phyloP scores from a whole-genome alignment of 768 basidiomycete species.

The Punctularia strigosozonata region DNA sequence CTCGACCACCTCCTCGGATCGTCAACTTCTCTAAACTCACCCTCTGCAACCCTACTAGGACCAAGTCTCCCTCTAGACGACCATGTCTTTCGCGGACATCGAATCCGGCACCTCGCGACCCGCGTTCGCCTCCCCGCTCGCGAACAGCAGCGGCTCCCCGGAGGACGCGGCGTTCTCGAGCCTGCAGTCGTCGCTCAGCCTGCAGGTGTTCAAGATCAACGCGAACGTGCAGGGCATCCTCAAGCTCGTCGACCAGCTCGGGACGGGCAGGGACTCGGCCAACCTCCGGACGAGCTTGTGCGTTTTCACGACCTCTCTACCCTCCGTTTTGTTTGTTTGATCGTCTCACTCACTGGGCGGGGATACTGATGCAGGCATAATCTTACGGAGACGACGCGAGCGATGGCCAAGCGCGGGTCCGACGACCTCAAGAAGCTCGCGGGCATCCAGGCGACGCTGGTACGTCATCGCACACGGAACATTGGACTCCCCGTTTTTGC shows the following conservation, averaged over 20 bases:
- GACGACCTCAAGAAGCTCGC: slow-evolving; percentile 89
- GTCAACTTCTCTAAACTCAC: too few species aligned
- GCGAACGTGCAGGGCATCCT: slow-evolving; percentile 93
- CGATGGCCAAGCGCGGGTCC: slow-evolving; percentile 89
- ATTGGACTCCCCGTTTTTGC: background rate
- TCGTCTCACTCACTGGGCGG: slow-evolving; percentile 3
- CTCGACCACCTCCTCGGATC: too few species aligned
- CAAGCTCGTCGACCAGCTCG: slow-evolving; percentile 94
- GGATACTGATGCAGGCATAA: slow-evolving; percentile 52
- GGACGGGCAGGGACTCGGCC: slow-evolving; percentile 72
- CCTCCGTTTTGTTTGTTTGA: background rate
- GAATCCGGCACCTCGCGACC: slow-evolving; percentile 28
- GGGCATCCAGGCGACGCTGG: slow-evolving; percentile 47
- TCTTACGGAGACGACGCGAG: slow-evolving; percentile 86
- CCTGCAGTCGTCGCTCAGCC: slow-evolving; percentile 68
- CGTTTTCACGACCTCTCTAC: too few species aligned
- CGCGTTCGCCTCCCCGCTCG: slow-evolving; percentile 6
- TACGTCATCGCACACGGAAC: slow-evolving; percentile 30
- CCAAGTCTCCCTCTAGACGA: background rate
- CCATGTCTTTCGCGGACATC: slow-evolving; percentile 42
- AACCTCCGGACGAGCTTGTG: slow-evolving; percentile 76
- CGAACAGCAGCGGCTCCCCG: slow-evolving; percentile 16
- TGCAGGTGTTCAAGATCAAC: slow-evolving; percentile 99
- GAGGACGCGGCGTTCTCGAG: slow-evolving; percentile 69
- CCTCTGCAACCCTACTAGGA: too few species aligned